Conservation (phyloP, 2,329 filamentous ascomycete genomes). For the Phyllosticta citrichinensis region DNA sequence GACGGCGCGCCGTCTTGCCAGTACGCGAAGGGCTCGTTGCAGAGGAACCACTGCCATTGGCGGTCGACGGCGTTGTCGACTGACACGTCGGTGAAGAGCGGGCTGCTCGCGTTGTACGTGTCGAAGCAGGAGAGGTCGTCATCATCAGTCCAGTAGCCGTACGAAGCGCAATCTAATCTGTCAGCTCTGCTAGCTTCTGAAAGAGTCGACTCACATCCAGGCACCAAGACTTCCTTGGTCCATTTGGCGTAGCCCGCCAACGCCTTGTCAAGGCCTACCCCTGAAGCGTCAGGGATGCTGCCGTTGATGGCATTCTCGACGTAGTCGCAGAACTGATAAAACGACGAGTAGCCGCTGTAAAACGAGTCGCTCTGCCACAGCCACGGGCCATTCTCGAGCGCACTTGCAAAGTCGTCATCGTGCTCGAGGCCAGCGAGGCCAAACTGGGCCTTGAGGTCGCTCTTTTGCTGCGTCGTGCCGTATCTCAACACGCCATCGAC, state of each 20-base stretch:
- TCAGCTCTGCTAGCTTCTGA: background rate
- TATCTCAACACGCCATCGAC: slow-evolving; percentile 28
- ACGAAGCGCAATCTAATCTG: slow-evolving; percentile 29
- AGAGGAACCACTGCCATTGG: slow-evolving; percentile 52
- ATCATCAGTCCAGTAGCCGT: slow-evolving; percentile 34
- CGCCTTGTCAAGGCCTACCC: slow-evolving; percentile 46
- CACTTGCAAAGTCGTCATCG: slow-evolving; percentile 44
- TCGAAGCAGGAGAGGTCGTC: slow-evolving; percentile 42
- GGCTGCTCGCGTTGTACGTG: slow-evolving; percentile 41
- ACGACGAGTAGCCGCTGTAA: slow-evolving; percentile 37
- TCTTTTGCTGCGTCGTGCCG: slow-evolving; percentile 22
- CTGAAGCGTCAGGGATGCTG: slow-evolving; percentile 27
- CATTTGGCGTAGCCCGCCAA: slow-evolving; percentile 41
- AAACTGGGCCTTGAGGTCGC: slow-evolving; percentile 42
- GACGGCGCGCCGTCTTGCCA: slow-evolving; percentile 46
- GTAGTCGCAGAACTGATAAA: slow-evolving; percentile 29
- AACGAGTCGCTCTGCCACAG: slow-evolving; percentile 48
- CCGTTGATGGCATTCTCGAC: slow-evolving; percentile 24
- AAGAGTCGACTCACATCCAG: slow-evolving; percentile 18
- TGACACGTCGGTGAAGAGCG: slow-evolving; percentile 41
- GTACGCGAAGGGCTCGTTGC: slow-evolving; percentile 53
- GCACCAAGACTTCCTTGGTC: slow-evolving; percentile 5
- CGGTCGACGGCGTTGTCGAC: slow-evolving; percentile 39
- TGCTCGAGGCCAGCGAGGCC: slow-evolving; percentile 41
- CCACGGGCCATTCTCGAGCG: slow-evolving; percentile 47